Conservation (phyloP, 2,329 filamentous ascomycete species). For the Ophiostoma quercus region DNA sequence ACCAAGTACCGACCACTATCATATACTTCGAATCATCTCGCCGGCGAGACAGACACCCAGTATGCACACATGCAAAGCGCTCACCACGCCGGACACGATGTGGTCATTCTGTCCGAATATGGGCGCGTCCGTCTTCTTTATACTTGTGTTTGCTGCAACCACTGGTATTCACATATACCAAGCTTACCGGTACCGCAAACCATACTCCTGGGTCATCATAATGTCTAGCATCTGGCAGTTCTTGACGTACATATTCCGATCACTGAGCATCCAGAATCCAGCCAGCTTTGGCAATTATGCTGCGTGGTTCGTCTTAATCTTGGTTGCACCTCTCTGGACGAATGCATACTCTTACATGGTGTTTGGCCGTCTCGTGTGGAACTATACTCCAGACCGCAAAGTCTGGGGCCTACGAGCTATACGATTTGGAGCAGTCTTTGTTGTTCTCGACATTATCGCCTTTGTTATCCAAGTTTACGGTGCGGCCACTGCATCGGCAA, state of each 20-base stretch:
- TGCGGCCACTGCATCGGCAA: neutral
- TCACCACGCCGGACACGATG: neutral
- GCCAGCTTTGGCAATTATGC: neutral
- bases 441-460: neutral
- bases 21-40: neutral
- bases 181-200: neutral
- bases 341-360: slow-evolving; percentile 45
- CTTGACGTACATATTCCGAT: neutral
- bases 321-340: slow-evolving; percentile 38
- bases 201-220: neutral
- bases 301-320: neutral
- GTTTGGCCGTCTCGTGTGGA: slow-evolving; percentile 39
- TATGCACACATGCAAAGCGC: neutral
- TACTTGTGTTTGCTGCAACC: neutral
- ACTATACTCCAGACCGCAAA: slow-evolving; percentile 35
- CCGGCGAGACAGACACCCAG: neutral
- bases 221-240: neutral
- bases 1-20: neutral
- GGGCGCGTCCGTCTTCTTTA: neutral
- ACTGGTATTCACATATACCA: neutral
- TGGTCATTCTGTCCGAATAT: neutral
- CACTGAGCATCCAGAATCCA: neutral
- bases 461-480: neutral
- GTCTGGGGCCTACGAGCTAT: slow-evolving; percentile 23
- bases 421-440: neutral